Evolutionary conservation across 148 eudicot genomes (phyloP).

Genomic region (Bassia scoparia): DNA sequence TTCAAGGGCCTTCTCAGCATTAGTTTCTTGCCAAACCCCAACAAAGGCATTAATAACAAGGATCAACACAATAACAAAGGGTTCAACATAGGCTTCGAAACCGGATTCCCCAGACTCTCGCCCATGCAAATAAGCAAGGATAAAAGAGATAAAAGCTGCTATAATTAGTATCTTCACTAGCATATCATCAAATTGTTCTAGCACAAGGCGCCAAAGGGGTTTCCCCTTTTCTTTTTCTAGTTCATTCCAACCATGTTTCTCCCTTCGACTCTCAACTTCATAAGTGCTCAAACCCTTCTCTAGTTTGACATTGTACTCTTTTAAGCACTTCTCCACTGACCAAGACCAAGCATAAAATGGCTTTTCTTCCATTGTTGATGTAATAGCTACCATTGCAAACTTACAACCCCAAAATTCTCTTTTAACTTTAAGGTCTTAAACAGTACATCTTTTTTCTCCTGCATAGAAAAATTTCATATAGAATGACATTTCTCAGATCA

Average conservation of each 20-base stretch:
- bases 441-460: slow-evolving; percentile 17
- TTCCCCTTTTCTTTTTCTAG: slow-evolving; percentile 67
- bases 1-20: slow-evolving; percentile 82
- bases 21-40: slow-evolving; percentile 91
- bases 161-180: slow-evolving; percentile 68
- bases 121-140: slow-evolving; percentile 58
- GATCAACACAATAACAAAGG: slow-evolving; percentile 64
- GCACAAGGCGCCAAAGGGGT: slow-evolving; percentile 68
- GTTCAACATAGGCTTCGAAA: slow-evolving; percentile 67
- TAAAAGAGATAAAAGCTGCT: slow-evolving; percentile 71
- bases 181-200: slow-evolving; percentile 77
- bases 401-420: slow-evolving; percentile 6
- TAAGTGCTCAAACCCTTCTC: slow-evolving; percentile 55
- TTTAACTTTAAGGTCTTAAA: slow-evolving; percentile 7
- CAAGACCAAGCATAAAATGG: slow-evolving; percentile 60
- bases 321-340: slow-evolving; percentile 59
- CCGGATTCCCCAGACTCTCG: slow-evolving; percentile 48
- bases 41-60: slow-evolving; percentile 70
- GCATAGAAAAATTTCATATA: slow-evolving; percentile 2
- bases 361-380: slow-evolving; percentile 43
- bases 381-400: slow-evolving; percentile 23
- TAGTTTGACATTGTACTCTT: slow-evolving; percentile 51
- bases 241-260: slow-evolving; percentile 68
- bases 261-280: slow-evolving; percentile 55
- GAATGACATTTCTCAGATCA: background rate